Base-by-base conservation (phyloP, 441 rosid genomes). In the Mallotus repandus region DNA sequence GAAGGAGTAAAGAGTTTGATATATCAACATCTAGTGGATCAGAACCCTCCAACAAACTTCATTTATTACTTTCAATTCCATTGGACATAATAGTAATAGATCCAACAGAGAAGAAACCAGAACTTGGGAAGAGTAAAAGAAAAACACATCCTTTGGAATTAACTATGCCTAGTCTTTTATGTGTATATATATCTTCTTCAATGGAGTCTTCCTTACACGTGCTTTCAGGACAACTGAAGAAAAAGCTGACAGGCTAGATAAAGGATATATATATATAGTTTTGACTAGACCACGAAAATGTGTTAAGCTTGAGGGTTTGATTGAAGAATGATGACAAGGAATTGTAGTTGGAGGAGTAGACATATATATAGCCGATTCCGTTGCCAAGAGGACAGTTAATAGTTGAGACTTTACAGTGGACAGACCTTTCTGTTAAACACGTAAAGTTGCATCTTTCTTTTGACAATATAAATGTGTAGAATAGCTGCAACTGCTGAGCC, bases 51-150 rank as follows among this genome's bases (percentile, higher is more conserved):
- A 80, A 72, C 83, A 57, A 80, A 77, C 78, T 35, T 50, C 74
- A 80, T 77, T 80, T 55, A 80, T 70, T 77, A 78, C 76, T 49
- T 69, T 73, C 56, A 80, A 69, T 80, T 80, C 73, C 59, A 48
- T 48, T 59, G 45, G 69, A 54, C 25, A 57, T 60, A 70, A 72
- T 35, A 15, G 67, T 61, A 35, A 61, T 50, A 50, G 46, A 61
- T 11, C 18, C 63, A 56, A 56, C 63, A 56, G n/a, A 69, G 52
- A 22, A 63, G 52, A 22, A 63, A 52, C 66, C 32, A 46, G 48
- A 56, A 54, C 63, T 72, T 21, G 69, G 55, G 75, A 72, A 43
- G 63, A 41, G 75, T 59, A 70, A 70, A 58, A 70, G 18, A 29
- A 25, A 55, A 29, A 2, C 22, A 59, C 8, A 11, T 59, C 35